phyloP scores from a whole-genome alignment of 768 basidiomycete genomes.

The Nidularia pulvinata region DNA sequence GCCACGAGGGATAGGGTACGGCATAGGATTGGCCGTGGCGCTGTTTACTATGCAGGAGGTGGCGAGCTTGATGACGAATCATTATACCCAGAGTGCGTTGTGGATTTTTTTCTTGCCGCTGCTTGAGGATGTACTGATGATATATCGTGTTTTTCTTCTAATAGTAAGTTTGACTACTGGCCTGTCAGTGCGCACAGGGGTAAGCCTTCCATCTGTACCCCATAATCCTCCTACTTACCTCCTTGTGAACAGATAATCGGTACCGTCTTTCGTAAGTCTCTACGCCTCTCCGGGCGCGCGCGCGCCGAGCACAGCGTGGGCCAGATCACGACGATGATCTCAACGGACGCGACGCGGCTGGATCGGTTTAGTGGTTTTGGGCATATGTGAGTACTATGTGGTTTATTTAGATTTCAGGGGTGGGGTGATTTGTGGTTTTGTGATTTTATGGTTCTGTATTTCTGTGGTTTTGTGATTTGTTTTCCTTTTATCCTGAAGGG shows the following conservation, averaged over 20 bases:
- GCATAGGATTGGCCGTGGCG: slow-evolving; percentile 58
- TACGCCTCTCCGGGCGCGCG: slow-evolving; percentile 63
- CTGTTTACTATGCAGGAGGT: slow-evolving; percentile 61
- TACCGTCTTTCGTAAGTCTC: slow-evolving; percentile 55
- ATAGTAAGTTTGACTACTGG: slow-evolving; percentile 46
- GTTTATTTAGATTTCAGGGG: background rate
- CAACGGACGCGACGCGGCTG: slow-evolving; percentile 57
- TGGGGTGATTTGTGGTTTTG: too few species aligned
- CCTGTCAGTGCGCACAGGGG: slow-evolving; percentile 43
- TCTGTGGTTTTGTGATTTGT: too few species aligned
- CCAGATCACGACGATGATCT: slow-evolving; percentile 70
- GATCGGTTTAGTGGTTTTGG: slow-evolving; percentile 44
- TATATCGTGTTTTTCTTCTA: background rate
- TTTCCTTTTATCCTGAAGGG: too few species aligned
- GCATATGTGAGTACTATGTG: slow-evolving; percentile 30
- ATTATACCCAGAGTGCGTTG: slow-evolving; percentile 36
- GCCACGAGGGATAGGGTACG: slow-evolving; percentile 56
- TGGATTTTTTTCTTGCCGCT: background rate
- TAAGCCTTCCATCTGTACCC: slow-evolving; percentile 15
- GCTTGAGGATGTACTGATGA: background rate
- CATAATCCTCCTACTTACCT: too few species aligned
- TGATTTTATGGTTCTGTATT: too few species aligned
- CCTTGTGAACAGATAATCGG: slow-evolving; percentile 20
- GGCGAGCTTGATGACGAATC: slow-evolving; percentile 32
- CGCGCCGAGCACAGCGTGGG: slow-evolving; percentile 61